Evolutionary conservation across 2,329 filamentous ascomycete genomes (phyloP), one percentile per base, ranked within the genome.

Genomic region (Hymenoscyphus scutula): DNA sequence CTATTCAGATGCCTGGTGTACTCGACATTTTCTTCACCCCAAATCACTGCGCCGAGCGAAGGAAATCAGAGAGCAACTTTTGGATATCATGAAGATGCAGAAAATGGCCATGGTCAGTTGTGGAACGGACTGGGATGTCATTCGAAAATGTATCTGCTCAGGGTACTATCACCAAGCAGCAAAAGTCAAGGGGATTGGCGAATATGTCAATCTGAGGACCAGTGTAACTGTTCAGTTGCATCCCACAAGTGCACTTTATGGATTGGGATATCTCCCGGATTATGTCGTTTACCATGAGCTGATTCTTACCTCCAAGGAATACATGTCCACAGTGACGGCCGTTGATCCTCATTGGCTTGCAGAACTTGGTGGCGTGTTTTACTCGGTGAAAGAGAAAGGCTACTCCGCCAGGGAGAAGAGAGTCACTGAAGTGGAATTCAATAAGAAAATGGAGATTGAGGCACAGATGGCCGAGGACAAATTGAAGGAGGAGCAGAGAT

Each of bases 91-190:
- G 88, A 88, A 88, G 69, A 89, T 91, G 80, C 92, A 96, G 75
- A 93, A 95, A 75, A 95, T 99, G 92, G 76, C 84, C 59, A 84
- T 98, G 70, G 80, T 87, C 53, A 93, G 90, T 76, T 97, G 93
- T 72, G 95, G 95, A 34, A 98, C 94, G 53, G 96, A 99, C 78
- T 97, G 95, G 90, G 96, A 99, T 75, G 81, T 96, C 10, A 92
- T 98, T 62, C 88, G 95, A 65, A 94, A 95, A 76, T 98, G 94
- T 75, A 97, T 99, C 73, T 99, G 96, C 80, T 92, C 91, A 0
- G 95, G 95, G 13, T 99, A 97, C 80, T 99, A 98, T 78, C 94
- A 98, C 73, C 95, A 99, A 79, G 95, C 95, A 5, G 95, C 95
- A 32, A 92, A 93, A 72, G 92, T 96, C 67, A 96, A 96, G 78